Conservation (phyloP, 495 filamentous ascomycete species). For the Staphylotrichum longicolle region DNA sequence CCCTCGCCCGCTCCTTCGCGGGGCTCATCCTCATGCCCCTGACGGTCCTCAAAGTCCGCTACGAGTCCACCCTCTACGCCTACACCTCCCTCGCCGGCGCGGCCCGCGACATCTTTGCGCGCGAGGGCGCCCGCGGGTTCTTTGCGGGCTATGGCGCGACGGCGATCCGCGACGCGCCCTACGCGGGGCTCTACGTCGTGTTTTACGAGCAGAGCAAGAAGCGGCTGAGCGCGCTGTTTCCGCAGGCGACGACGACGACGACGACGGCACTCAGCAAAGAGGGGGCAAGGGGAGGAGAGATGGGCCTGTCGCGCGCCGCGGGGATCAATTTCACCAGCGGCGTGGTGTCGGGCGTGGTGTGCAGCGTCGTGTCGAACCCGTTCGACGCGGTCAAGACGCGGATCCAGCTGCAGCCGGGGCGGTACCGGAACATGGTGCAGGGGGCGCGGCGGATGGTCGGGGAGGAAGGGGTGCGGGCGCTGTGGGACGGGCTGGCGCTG, state of each 20-base stretch:
- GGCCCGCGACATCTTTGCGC: slow-evolving; percentile 66
- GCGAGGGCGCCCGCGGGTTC: slow-evolving; percentile 78
- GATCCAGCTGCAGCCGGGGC: slow-evolving; percentile 80
- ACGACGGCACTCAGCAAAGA: neutral
- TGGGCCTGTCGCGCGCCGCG: slow-evolving; percentile 52
- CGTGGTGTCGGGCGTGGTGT: slow-evolving; percentile 68
- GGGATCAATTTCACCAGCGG: slow-evolving; percentile 83
- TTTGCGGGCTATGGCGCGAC: slow-evolving; percentile 94
- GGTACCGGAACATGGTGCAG: slow-evolving; percentile 82
- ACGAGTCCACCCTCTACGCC: slow-evolving; percentile 78
- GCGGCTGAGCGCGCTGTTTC: slow-evolving; percentile 49
- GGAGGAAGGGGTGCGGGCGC: slow-evolving; percentile 75
- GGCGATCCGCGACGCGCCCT: slow-evolving; percentile 88
- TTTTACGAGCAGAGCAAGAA: slow-evolving; percentile 91
- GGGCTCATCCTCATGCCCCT: slow-evolving; percentile 95
- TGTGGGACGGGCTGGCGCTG: slow-evolving; percentile 85
- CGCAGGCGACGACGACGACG: neutral
- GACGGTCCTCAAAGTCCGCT: slow-evolving; percentile 95
- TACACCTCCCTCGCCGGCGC: slow-evolving; percentile 78
- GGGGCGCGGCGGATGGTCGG: slow-evolving; percentile 71
- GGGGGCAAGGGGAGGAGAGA: slow-evolving; percentile 3
- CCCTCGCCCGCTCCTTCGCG: slow-evolving; percentile 75
- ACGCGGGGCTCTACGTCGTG: slow-evolving; percentile 90
- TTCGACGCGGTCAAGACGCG: slow-evolving; percentile 96
- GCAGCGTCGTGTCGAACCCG: slow-evolving; percentile 84